Conservation (phyloP, 306 rosid species). For the Citrullus colocynthis region DNA sequence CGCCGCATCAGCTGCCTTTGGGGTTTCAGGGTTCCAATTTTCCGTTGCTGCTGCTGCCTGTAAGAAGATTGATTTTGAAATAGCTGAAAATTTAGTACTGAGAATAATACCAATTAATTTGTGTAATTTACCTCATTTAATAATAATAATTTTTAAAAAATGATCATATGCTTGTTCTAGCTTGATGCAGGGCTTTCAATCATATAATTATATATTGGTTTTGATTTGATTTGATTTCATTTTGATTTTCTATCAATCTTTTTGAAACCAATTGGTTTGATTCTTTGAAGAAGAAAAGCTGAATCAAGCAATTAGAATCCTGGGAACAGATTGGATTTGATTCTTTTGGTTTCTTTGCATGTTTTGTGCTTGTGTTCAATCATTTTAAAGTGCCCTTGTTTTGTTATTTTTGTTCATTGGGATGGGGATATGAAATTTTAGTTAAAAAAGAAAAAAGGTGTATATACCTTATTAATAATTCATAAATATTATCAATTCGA, state of each 20-base stretch:
- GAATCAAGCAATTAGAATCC: neutral
- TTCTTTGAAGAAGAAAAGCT: neutral
- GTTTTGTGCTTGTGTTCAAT: neutral
- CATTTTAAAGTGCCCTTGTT: neutral
- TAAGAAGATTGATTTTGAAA: neutral
- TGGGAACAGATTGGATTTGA: neutral
- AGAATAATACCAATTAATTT: neutral
- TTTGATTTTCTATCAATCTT: neutral
- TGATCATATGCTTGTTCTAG: neutral
- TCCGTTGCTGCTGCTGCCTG: slow-evolving; percentile 17
- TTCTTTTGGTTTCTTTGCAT: neutral
- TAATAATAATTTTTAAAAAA: too few relatives aligned
- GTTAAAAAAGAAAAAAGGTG: neutral
- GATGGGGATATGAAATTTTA: neutral
- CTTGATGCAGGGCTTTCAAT: neutral
- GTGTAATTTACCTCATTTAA: neutral
- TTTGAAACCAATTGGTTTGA: neutral
- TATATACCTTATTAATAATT: neutral
- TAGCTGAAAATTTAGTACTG: neutral
- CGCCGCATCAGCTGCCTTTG: slow-evolving; percentile 11
- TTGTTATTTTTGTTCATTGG: neutral
- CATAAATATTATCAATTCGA: too few relatives aligned
- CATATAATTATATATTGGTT: neutral
- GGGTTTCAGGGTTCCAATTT: slow-evolving; percentile 13
- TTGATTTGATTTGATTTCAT: neutral